Percentiles rank a stretch among this genome's conserved stretches.
Evolutionary conservation across 768 basidiomycete species (phyloP).

Genomic region (Rhizopogon rudus): DNA sequence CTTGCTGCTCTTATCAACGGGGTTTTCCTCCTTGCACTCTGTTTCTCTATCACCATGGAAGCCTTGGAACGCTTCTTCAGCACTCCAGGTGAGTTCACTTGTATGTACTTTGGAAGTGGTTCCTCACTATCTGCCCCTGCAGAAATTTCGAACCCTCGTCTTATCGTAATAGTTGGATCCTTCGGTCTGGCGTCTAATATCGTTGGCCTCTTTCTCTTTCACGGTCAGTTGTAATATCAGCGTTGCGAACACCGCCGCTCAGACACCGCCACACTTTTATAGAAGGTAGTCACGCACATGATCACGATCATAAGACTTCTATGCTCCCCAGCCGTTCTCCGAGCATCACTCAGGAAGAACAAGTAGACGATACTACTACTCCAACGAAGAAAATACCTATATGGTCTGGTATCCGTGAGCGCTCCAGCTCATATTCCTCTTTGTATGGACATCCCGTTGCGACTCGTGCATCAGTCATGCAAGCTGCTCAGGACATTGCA

Average conservation of each 20-base stretch:
- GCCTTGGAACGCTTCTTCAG: conserved; percentile 88
- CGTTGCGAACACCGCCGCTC: conserved; percentile 2
- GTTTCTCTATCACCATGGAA: conserved; percentile 93
- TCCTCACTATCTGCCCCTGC: conserved; percentile 2
- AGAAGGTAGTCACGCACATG: conserved; percentile 69
- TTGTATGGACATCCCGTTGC: conserved; percentile 72
- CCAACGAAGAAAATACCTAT: conserved; percentile 26
- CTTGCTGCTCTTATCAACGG: conserved; percentile 94
- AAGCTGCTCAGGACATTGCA: conserved; percentile 81
- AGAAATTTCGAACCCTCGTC: conserved; percentile 87
- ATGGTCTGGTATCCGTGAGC: conserved; percentile 19
- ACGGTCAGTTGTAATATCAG: conserved; percentile 50
- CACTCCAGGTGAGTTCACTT: conserved; percentile 54
- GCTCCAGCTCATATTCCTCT: conserved; percentile 48
- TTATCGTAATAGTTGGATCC: conserved; percentile 87
- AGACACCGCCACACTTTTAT: conserved; percentile 8
- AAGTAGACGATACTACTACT: conserved; percentile 16
- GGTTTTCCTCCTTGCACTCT: conserved; percentile 93
- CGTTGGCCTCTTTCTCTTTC: conserved; percentile 91
- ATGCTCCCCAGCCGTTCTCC: conserved; percentile 33
- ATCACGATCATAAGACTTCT: conserved; percentile 39
- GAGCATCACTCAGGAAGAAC: conserved; percentile 26
- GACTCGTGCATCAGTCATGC: conserved; percentile 68
- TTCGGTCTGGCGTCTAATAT: conserved; percentile 90
- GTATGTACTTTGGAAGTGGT: background rate